Evolutionary conservation across 1,139 yeast species (phyloP), one percentile per base, ranked within the genome.

Genomic region (Kazachstania sp.): DNA sequence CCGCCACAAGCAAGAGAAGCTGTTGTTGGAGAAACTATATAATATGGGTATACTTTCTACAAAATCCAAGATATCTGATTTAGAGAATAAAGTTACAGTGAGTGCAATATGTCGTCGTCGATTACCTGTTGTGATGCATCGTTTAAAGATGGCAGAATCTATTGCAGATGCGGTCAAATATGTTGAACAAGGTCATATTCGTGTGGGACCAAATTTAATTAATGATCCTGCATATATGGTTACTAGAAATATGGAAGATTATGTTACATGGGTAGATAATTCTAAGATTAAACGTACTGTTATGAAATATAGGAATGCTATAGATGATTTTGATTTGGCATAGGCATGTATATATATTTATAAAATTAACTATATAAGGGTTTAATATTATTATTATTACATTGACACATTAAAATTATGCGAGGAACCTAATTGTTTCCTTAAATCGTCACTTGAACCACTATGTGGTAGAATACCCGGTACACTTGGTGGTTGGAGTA

Each of bases 181-280:
- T 63, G 77, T 94, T 19, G 97, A 92, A 63, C 97, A 92, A 66
- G 99, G 99, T 3, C 97, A 94, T 62, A 95, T 94, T 3, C 77
- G 98, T 56, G 95, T 94, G 11, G 99, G 99, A 0, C 98, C 97
- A 9, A 86, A 88, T 61, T 84, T 92, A 32, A 81, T 94, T 43
- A 88, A 96, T 0, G 98, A 94, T 64, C 95, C 98, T 3, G 97
- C 98, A 0, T 92, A 83, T 65, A 72, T 94, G 58, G 95, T 94
- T 2, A 90, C 97, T 9, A 75, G 94, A 63, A 87, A 82, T 58
- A 76, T 92, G 83, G 98, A 94, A 65, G 99, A 94, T 68, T 92
- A 87, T 66, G 77, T 94, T 59, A 94, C 98, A 1, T 94, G 99
- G 99, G 95, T 86, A 18, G 97, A 94, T 61, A 76, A 81, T 43